Base-by-base conservation (phyloP, 2,329 filamentous ascomycete genomes). In the Ambrosiella cleistominuta region DNA sequence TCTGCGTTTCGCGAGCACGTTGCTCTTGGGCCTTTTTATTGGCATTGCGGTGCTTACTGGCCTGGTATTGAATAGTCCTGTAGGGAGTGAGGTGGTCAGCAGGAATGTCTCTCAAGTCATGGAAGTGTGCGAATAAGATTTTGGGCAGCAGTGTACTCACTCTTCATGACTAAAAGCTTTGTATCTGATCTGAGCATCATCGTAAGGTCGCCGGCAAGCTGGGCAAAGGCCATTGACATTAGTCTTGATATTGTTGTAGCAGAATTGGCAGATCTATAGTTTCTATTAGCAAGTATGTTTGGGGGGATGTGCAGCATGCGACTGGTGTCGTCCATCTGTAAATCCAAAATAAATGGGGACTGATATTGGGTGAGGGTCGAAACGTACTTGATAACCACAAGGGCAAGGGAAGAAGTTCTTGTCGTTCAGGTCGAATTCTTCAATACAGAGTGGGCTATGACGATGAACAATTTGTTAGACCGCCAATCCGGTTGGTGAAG, bases 201-300 rank as follows among this genome's bases (percentile, higher is more conserved):
- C 89, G 70, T 98, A 98, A 5, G 88, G 85, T 69, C 93, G 80
- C 71, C 93, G 82, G 70, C 93, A 98, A 64, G 95, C 95, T n/a
- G 93, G 93, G 70, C 93, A 98, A 60, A 96, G 79, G 40, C 91
- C 90, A 68, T 96, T 97, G 79, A 95, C 89, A 66, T 96, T 96
- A 65, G 86, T 95, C 73, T 94, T 95, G 70, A 98, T 94, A 70
- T 97, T 98, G 73, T 98, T 96, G 75, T 91, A 98, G 74, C 93
- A 98, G 72, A 98, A 98, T 75, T 98, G 94, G 72, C 93, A 98
- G 69, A 98, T 91, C 90, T 96, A 50, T n/a, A 42, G 37, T 56
- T 27, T 27, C 27, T 27, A 3, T 27, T 27, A 27, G 27, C 27
- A 27, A 27, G 27, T 5, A 27, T 27, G 4, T 5, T 27, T 27